These are phyloP conservation scores for Fusarium nematophilum DNA, from an alignment of 2,329 filamentous ascomycete species.

Conservation along the genomic window DNA sequence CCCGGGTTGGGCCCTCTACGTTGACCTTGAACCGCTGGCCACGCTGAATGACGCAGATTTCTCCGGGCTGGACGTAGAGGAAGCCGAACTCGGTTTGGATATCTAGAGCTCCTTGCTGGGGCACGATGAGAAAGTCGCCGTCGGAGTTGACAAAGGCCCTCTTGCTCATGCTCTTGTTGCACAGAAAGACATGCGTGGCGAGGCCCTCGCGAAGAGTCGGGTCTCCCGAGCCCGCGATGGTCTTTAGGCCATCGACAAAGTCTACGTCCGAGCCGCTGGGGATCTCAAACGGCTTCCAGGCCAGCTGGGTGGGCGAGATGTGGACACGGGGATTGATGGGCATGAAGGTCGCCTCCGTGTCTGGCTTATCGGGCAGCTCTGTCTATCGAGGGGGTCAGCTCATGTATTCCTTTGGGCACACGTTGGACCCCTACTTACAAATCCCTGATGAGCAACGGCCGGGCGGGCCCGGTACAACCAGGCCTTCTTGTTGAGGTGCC, in stretches of 20 bases:
- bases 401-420: no score
- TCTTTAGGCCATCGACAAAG: slow-evolving; percentile 60
- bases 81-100: slow-evolving; percentile 76
- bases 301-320: slow-evolving; percentile 29
- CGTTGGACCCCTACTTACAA: no score
- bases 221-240: slow-evolving; percentile 60
- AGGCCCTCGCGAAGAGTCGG: slow-evolving; percentile 59
- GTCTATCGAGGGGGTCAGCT: not conserved
- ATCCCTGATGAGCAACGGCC: slow-evolving; percentile 43
- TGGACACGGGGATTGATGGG: slow-evolving; percentile 30
- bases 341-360: slow-evolving; percentile 28
- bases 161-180: slow-evolving; percentile 58
- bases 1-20: slow-evolving; percentile 67
- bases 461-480: slow-evolving; percentile 43
- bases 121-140: slow-evolving; percentile 74
- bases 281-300: slow-evolving; percentile 27
- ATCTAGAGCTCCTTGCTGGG: slow-evolving; percentile 72
- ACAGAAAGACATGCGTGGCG: slow-evolving; percentile 59
- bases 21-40: slow-evolving; percentile 62
- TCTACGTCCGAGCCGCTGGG: slow-evolving; percentile 47
- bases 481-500: slow-evolving; percentile 42
- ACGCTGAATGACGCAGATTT: slow-evolving; percentile 73
- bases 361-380: slow-evolving; percentile 9
- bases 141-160: slow-evolving; percentile 67
- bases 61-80: slow-evolving; percentile 72